Conservation (phyloP, 1,139 yeast genomes). For the Debaryomyces robertsiae region DNA sequence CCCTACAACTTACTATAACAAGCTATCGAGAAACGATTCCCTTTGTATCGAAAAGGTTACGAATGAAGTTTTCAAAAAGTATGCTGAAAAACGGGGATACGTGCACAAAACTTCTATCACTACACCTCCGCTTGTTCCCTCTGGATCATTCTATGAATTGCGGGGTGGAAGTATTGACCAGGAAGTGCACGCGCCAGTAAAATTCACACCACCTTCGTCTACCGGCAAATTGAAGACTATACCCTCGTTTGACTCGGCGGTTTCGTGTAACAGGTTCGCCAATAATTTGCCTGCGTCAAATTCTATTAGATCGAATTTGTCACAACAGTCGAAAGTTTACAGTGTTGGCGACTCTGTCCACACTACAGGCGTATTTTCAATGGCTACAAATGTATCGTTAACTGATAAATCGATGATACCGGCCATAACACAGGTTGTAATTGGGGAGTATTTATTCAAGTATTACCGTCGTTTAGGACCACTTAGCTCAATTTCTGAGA, state of each 20-base stretch:
- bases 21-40: conserved; percentile 48
- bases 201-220: conserved; percentile 21
- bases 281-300: conserved; percentile 17
- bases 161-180: no score
- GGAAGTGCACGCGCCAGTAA: conserved; percentile 18
- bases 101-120: conserved; percentile 26
- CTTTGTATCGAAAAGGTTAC: conserved; percentile 47
- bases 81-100: conserved; percentile 55
- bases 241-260: conserved; percentile 1
- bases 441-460: conserved; percentile 89
- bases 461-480: conserved; percentile 81
- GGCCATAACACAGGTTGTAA: conserved; percentile 87
- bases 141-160: conserved; percentile 1
- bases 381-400: conserved; percentile 71
- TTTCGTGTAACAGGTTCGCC: conserved; percentile 21
- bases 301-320: conserved; percentile 36
- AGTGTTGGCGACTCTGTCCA: conserved; percentile 35
- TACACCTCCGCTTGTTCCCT: conserved; percentile 18
- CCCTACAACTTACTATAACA: conserved; percentile 65
- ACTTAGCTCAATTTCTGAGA: conserved; percentile 71
- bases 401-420: conserved; percentile 79
- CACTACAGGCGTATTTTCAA: conserved; percentile 46
- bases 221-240: conserved; percentile 8
- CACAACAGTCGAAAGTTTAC: conserved; percentile 31
- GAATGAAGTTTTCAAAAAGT: conserved; percentile 46